Base-by-base conservation (phyloP, 768 basidiomycete genomes). In the Cystofilobasidium capitatum region DNA sequence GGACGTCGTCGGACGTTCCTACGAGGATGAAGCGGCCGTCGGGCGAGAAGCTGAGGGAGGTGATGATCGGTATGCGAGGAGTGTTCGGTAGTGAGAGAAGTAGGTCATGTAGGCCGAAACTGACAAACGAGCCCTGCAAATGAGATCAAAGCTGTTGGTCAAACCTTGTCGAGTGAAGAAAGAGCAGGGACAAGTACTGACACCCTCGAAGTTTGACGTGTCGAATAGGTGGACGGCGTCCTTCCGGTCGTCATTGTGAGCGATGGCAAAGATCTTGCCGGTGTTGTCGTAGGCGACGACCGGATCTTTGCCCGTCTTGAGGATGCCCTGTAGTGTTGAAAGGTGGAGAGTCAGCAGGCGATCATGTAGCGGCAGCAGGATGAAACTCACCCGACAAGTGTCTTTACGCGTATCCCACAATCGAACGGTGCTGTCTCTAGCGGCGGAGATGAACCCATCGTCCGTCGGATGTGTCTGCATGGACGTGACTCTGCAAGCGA, bases 401-500 rank as follows among this genome's bases (percentile, higher is more conserved):
- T 86, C 84, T 16, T 85, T 80, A 54, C 93, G 86, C 45, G 97
- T 82, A 78, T 99, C 96, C 96, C 96, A 99, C 22, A 98, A 79
- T 33, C 94, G 85, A 24, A 98, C 93, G 1, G 92, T 97, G 73
- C 87, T 89, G 80, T 99, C 96, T 75, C 89, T 80, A 0, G 93
- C 89, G 2, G 86, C 89, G 14, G 94, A 96, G 82, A 99, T 87
- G 80, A 99, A 98, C 0, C 88, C 88, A 73, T 98, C 93, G 74
- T 97, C 89, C 0, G 88, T 82, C 0, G 96, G 96, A 0, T 89
- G 91, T 65, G 98, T 85, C 75, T 93, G 88, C 14, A 99, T 80
- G 0, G 93, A 94, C 39, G 88, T 82, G 3, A 99, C 96, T 66
- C 86, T 82, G 70, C 12, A 31, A 39, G 14, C 16, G n/a, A 62